Evolutionary conservation across 495 filamentous ascomycete species (phyloP).

Genomic region (Neurospora sp.): DNA sequence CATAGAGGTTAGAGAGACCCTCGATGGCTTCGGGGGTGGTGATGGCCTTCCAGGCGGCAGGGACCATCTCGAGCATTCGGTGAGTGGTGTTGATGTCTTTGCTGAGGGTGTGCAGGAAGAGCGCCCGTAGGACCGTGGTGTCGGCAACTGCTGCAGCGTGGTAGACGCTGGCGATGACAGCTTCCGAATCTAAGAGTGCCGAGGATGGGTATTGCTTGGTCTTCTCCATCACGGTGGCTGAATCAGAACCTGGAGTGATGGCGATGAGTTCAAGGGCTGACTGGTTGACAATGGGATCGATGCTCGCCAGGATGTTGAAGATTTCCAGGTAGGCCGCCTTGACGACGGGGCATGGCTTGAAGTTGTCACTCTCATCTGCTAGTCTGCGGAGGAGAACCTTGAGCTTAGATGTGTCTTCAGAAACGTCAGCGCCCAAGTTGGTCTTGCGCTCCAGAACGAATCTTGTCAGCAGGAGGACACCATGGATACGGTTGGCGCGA

Average conservation of each 20-base stretch:
- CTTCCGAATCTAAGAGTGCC: conserved; percentile 16
- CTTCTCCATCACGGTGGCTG: background rate
- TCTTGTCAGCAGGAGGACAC: conserved; percentile 48
- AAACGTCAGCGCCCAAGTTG: conserved; percentile 23
- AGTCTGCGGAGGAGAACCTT: conserved; percentile 7
- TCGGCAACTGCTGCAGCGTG: conserved; percentile 9
- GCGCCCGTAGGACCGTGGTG: conserved; percentile 3
- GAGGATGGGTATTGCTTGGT: conserved; percentile 3
- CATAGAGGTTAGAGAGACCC: conserved; percentile 17
- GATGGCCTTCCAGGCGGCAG: conserved; percentile 14
- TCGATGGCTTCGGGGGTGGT: background rate
- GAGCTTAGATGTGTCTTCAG: background rate
- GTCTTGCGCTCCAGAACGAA: conserved; percentile 40
- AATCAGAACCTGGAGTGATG: conserved; percentile 1
- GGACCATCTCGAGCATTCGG: conserved; percentile 20
- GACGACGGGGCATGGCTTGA: conserved; percentile 24
- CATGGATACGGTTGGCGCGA: conserved; percentile 44
- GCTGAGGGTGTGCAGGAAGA: conserved; percentile 4
- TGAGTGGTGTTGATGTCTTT: conserved; percentile 21
- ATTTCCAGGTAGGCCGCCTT: conserved; percentile 33
- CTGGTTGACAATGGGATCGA: background rate
- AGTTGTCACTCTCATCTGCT: conserved; percentile 3
- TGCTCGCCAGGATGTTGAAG: conserved; percentile 21
- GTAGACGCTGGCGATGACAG: conserved; percentile 9
- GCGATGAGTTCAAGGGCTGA: background rate